A percentile compares a stretch with the other conserved stretches of the same genome.
Evolutionary conservation across 345 rosid species (phyloP).

Genomic region (Rubroshorea leprosula): DNA sequence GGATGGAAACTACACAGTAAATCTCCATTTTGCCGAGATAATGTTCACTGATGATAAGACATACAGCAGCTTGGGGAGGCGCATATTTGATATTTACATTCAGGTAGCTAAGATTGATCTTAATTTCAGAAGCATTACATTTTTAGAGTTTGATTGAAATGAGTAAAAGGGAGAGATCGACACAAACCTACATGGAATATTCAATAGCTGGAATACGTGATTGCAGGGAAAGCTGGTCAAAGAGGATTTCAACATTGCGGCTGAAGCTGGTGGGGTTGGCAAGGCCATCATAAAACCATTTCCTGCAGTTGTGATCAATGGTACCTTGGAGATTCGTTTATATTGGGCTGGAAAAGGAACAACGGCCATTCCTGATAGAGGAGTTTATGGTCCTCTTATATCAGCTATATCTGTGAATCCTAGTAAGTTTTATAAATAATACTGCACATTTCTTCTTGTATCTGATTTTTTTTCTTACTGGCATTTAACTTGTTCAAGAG

Average conservation of each 20-base stretch:
- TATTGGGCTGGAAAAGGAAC: constrained; percentile 75
- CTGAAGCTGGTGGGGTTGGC: too few species aligned
- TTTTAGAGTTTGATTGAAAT: too few species aligned
- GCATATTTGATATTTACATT: constrained; percentile 53
- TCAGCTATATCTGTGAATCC: constrained; percentile 56
- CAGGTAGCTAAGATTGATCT: constrained; percentile 38
- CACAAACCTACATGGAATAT: not conserved
- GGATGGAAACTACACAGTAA: constrained; percentile 48
- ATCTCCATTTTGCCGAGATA: too few species aligned
- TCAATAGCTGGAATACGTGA: not conserved
- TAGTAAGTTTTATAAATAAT: constrained; percentile 23
- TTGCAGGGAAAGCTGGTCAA: constrained; percentile 36
- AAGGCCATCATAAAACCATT: constrained; percentile 25
- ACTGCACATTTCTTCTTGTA: not conserved
- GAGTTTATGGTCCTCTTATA: constrained; percentile 58
- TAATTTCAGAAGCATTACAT: too few species aligned
- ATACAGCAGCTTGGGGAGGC: constrained; percentile 37
- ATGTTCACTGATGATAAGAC: constrained; percentile 34
- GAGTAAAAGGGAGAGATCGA: too few species aligned
- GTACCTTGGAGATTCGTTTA: constrained; percentile 48
- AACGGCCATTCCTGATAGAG: constrained; percentile 35
- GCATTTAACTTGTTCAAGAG: not conserved
- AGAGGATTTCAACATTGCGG: constrained; percentile 49
- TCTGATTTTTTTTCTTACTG: not conserved
- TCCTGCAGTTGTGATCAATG: constrained; percentile 29